phyloP scores from a whole-genome alignment of 2,329 filamentous ascomycete genomes.

The Pseudovirgaria hyperparasitica region DNA sequence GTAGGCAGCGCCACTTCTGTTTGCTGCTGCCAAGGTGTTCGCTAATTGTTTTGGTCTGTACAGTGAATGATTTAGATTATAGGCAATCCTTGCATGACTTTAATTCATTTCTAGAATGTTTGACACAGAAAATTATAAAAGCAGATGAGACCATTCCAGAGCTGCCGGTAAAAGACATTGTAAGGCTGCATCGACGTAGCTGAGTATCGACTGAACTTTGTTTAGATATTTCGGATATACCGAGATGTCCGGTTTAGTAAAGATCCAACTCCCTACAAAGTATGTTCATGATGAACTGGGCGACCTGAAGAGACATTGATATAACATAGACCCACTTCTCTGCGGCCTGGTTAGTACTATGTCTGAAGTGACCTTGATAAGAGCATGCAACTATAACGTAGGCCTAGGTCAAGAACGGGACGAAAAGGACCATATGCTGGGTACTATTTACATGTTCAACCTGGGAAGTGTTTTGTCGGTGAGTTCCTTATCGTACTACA shows the following conservation, averaged over 20 bases:
- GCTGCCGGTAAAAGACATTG: slow-evolving; percentile 70
- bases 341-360: slow-evolving; percentile 55
- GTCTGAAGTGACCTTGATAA: slow-evolving; percentile 1
- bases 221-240: slow-evolving; percentile 68
- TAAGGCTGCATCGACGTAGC: slow-evolving; percentile 19
- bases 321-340: slow-evolving; percentile 58
- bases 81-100: slow-evolving; percentile 69
- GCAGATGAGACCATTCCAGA: slow-evolving; percentile 76
- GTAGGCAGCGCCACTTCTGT: no score
- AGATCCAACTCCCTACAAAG: slow-evolving; percentile 81
- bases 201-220: slow-evolving; percentile 2
- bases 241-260: slow-evolving; percentile 75
- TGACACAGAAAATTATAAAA: slow-evolving; percentile 58
- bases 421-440: slow-evolving; percentile 77
- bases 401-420: slow-evolving; percentile 60
- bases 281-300: slow-evolving; percentile 24
- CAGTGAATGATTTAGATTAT: slow-evolving; percentile 71
- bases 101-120: slow-evolving; percentile 60
- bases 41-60: no score
- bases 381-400: slow-evolving; percentile 3
- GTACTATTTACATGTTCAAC: slow-evolving; percentile 79
- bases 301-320: no score
- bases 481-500: slow-evolving; percentile 28
- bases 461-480: slow-evolving; percentile 58
- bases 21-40: slow-evolving; percentile 8